A percentile compares a stretch with the other conserved stretches of the same genome.
These are phyloP conservation scores for Adenanthera pavonina DNA, from an alignment of 306 rosid species.

Conservation along the genomic window DNA sequence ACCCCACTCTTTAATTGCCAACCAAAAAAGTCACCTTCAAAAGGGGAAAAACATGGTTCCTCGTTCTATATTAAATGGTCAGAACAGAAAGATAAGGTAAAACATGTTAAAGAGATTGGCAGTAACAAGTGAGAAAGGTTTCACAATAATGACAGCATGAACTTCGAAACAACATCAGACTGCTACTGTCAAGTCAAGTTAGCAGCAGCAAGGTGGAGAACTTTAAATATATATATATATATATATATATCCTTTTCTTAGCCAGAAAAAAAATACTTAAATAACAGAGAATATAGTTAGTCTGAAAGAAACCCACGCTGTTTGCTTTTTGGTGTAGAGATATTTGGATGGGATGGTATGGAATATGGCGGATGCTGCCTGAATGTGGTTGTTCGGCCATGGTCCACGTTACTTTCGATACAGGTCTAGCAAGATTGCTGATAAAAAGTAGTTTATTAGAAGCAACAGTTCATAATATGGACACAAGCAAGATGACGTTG, in stretches of 20 bases:
- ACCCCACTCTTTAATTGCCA: slow-evolving; percentile 5
- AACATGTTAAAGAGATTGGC: background rate
- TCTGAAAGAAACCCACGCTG: background rate
- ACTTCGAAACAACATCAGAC: background rate
- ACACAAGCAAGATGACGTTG: slow-evolving; percentile 40
- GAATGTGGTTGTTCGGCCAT: background rate
- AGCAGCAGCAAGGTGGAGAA: background rate
- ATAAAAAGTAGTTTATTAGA: background rate
- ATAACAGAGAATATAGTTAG: background rate
- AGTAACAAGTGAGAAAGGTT: background rate
- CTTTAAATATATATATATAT: too few species aligned
- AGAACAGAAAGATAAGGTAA: background rate
- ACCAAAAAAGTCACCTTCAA: slow-evolving; percentile 1
- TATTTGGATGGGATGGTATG: background rate
- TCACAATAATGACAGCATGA: background rate
- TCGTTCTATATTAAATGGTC: background rate
- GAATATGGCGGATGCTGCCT: background rate
- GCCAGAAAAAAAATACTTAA: background rate
- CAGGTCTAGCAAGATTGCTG: background rate
- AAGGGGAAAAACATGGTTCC: background rate
- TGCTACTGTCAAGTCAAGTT: background rate
- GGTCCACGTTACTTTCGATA: background rate
- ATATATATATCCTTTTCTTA: background rate
- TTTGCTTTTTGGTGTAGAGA: background rate
- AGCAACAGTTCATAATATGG: slow-evolving; percentile 34